Evolutionary conservation across 78 protist species (phyloP).

Genomic region (Pirum gemmata): DNA sequence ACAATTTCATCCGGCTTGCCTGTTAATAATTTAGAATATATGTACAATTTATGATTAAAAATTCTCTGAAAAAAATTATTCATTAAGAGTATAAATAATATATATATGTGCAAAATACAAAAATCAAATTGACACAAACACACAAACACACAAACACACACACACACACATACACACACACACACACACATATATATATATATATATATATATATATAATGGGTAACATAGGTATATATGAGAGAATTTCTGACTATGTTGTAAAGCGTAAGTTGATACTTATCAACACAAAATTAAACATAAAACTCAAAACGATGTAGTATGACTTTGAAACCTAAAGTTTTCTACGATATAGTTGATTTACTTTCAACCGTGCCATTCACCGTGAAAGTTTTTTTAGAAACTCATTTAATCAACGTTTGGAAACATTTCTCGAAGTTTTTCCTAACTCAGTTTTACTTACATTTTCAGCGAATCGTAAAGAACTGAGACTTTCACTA

Average conservation of each 20-base stretch:
- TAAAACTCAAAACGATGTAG: not conserved
- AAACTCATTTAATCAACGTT: not conserved
- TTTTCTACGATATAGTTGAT: too few relatives aligned
- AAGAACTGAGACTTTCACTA: slow-evolving; percentile 49
- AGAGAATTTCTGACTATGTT: not conserved
- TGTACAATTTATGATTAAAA: not conserved
- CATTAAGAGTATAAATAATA: not conserved
- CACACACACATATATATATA: not conserved
- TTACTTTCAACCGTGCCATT: too few relatives aligned
- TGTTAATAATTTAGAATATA: too few relatives aligned
- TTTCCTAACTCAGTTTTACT: slow-evolving; percentile 26
- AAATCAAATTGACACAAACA: not conserved
- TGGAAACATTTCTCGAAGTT: not conserved
- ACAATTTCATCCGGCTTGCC: too few relatives aligned
- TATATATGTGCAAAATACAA: not conserved
- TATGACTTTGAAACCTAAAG: too few relatives aligned
- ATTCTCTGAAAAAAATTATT: slow-evolving; percentile 3
- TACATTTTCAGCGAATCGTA: slow-evolving; percentile 48
- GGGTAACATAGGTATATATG: not conserved
- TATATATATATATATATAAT: not conserved
- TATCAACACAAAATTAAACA: not conserved
- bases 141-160: too few relatives aligned
- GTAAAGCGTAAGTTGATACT: not conserved
- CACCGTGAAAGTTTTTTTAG: too few relatives aligned
- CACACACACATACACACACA: not conserved